Percentiles rank a stretch among this genome's conserved stretches.
These are phyloP conservation scores for Colletotrichum higginsianum DNA, from an alignment of 2,329 filamentous ascomycete genomes.

Conservation along the genomic window DNA sequence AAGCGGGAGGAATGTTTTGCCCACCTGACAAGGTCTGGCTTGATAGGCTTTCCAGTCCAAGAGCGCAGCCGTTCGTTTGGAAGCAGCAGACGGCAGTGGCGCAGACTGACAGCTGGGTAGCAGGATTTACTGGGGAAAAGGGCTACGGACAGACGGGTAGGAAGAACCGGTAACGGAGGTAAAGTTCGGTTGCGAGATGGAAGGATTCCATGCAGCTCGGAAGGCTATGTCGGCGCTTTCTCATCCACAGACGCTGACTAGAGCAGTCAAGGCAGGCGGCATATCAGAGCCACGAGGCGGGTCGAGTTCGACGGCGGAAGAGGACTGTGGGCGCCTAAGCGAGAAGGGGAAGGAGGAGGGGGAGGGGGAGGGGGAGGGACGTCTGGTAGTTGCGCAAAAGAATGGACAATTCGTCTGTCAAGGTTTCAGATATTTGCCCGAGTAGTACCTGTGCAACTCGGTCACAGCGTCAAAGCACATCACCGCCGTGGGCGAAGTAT, in stretches of 20 bases:
- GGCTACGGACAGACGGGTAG: conserved; percentile 17
- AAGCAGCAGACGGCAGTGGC: conserved; percentile 23
- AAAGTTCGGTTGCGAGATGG: conserved; percentile 37
- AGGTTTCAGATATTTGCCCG: conserved; percentile 41
- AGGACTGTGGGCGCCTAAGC: neutral
- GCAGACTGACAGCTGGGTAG: conserved; percentile 11
- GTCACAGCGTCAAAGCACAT: conserved; percentile 36
- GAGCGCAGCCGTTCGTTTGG: conserved; percentile 35
- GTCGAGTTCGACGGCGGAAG: conserved; percentile 21
- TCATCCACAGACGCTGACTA: conserved; percentile 30
- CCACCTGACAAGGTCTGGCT: conserved; percentile 29
- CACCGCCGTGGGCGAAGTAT: conserved; percentile 19
- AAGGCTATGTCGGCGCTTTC: conserved; percentile 42
- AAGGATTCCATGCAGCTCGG: conserved; percentile 40
- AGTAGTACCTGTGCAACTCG: conserved; percentile 33
- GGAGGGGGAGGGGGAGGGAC: conserved; percentile 1
- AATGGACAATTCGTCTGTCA: conserved; percentile 43
- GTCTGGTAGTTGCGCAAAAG: conserved; percentile 34
- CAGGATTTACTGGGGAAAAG: neutral
- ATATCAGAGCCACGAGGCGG: conserved; percentile 31
- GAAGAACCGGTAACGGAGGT: conserved; percentile 25
- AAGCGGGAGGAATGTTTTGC: conserved; percentile 26
- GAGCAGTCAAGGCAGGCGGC: conserved; percentile 37
- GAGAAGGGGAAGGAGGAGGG: neutral
- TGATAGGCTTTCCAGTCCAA: conserved; percentile 20